Percentiles rank a stretch among this genome's conserved stretches.
phyloP scores from a whole-genome alignment of 352 stramenopile genomes.

The Lagenidium giganteum region DNA sequence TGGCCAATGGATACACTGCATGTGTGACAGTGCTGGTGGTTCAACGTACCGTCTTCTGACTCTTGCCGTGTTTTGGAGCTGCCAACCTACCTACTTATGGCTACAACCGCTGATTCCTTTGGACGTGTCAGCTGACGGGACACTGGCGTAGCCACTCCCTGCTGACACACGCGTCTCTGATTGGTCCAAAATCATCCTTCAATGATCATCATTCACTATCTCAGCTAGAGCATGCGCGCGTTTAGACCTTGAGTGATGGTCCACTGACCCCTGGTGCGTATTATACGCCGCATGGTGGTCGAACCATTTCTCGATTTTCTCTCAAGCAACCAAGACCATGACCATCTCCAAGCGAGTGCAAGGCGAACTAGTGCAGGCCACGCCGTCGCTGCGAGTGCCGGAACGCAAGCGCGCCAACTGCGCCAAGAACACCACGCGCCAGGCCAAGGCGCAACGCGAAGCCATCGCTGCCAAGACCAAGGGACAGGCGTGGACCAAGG shows the following conservation, averaged over 20 bases:
- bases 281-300: not conserved
- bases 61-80: too few species aligned
- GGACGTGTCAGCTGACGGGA: too few species aligned
- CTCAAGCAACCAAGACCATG: constrained; percentile 5
- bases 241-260: constrained; percentile 21
- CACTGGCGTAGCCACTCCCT: too few species aligned
- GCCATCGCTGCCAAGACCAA: constrained; percentile 13
- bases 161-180: too few species aligned
- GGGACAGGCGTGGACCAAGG: constrained; percentile 21
- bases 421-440: constrained; percentile 3
- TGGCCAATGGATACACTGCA: too few species aligned
- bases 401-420: constrained; percentile 13
- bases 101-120: too few species aligned
- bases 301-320: constrained; percentile 2
- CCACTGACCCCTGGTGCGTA: too few species aligned
- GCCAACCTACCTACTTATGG: too few species aligned
- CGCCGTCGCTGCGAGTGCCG: not conserved
- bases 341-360: constrained; percentile 27
- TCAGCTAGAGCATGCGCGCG: constrained; percentile 3
- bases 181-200: constrained; percentile 12
- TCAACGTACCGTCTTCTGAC: too few species aligned
- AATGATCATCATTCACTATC: constrained; percentile 14
- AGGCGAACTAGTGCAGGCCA: constrained; percentile 17
- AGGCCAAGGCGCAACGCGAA: constrained; percentile 6
- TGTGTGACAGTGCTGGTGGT: too few species aligned